phyloP scores from a whole-genome alignment of 2,329 filamentous ascomycete species.

The Lachnellula arida region DNA sequence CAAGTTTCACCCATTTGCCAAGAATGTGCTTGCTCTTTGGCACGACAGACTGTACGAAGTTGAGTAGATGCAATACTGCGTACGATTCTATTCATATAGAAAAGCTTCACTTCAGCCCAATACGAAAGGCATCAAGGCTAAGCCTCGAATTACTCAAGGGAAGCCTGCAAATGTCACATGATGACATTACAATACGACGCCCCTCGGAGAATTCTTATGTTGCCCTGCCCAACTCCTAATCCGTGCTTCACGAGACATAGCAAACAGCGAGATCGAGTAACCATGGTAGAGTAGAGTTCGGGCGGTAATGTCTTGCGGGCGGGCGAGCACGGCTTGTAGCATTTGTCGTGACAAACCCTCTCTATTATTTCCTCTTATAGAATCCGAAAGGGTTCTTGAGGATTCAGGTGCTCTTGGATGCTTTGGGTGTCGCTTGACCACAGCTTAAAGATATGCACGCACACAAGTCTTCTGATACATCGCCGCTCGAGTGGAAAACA shows the following conservation, averaged over 20 bases:
- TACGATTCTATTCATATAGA: too few relatives aligned
- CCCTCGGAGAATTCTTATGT: neutral
- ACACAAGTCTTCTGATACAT: slow-evolving; percentile 7
- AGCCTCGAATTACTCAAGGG: neutral
- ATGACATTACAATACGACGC: neutral
- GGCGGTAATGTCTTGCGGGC: neutral
- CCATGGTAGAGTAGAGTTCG: neutral
- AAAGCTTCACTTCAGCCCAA: too few relatives aligned
- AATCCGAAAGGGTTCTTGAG: too few relatives aligned
- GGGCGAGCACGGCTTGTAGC: neutral
- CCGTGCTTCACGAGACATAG: neutral
- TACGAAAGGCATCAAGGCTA: too few relatives aligned
- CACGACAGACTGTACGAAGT: too few relatives aligned
- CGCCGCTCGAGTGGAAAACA: neutral
- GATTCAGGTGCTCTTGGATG: too few relatives aligned
- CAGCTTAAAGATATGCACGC: slow-evolving; percentile 3
- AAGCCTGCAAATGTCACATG: neutral
- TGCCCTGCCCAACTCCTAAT: neutral
- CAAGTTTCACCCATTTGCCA: too few relatives aligned
- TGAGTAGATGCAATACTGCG: too few relatives aligned
- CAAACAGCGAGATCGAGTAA: neutral
- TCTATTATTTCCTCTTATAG: too few relatives aligned
- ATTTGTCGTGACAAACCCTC: neutral
- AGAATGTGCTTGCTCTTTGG: too few relatives aligned
- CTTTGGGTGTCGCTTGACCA: slow-evolving; percentile 4